Evolutionary conservation across 1,139 yeast genomes (phyloP).

Genomic region (Pneumocystis sp.): DNA sequence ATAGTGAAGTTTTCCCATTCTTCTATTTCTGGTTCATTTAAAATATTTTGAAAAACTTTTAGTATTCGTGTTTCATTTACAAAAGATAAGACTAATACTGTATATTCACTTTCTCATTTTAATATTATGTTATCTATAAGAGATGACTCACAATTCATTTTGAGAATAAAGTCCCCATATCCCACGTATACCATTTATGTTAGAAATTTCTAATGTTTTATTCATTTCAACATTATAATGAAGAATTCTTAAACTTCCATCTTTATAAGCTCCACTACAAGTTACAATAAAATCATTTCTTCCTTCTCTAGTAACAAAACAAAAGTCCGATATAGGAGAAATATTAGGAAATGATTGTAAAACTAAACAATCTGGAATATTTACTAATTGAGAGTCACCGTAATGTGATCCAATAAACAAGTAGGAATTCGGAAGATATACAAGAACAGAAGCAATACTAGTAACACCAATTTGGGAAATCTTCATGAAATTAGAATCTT

Average conservation of each 20-base stretch:
- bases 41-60: slow-evolving; percentile 6
- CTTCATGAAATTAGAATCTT: not conserved
- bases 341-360: slow-evolving; percentile 13
- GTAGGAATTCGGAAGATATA: slow-evolving; percentile 10
- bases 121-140: not conserved
- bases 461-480: slow-evolving; percentile 9
- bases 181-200: slow-evolving; percentile 10
- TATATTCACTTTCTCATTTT: not conserved
- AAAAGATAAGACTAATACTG: slow-evolving; percentile 13
- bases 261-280: slow-evolving; percentile 17
- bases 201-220: slow-evolving; percentile 11
- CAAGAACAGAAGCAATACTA: slow-evolving; percentile 12
- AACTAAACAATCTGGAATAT: not conserved
- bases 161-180: slow-evolving; percentile 11
- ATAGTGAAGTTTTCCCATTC: slow-evolving; percentile 10
- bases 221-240: slow-evolving; percentile 16
- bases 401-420: slow-evolving; percentile 18
- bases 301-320: slow-evolving; percentile 5
- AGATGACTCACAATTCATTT: not conserved
- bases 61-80: slow-evolving; percentile 13
- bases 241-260: slow-evolving; percentile 15
- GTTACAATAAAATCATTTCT: slow-evolving; percentile 14
- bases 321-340: slow-evolving; percentile 17
- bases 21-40: slow-evolving; percentile 9
- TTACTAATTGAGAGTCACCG: slow-evolving; percentile 16